phyloP scores from a whole-genome alignment of 2,329 filamentous ascomycete genomes.

The Septoria linicola region DNA sequence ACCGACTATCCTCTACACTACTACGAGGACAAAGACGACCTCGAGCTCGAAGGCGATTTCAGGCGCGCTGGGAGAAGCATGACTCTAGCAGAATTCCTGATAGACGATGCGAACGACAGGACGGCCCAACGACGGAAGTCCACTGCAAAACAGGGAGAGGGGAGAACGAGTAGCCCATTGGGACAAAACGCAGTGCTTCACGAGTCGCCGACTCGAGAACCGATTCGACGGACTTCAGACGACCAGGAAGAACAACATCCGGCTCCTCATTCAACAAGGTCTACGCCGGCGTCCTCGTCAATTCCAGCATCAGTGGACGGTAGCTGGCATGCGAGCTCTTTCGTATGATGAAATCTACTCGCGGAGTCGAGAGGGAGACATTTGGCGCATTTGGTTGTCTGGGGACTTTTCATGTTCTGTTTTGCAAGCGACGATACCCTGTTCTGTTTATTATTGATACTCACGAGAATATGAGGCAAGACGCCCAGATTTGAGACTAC shows the following conservation, averaged over 20 bases:
- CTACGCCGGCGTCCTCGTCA: not conserved
- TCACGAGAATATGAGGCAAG: too few species aligned
- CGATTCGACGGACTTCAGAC: conserved; percentile 22
- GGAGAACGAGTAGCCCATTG: not conserved
- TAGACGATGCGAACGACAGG: not conserved
- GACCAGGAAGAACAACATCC: too few species aligned
- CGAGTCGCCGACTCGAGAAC: conserved; percentile 17
- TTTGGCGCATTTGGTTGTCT: too few species aligned
- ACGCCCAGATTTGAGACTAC: too few species aligned
- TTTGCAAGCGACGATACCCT: too few species aligned
- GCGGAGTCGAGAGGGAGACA: too few species aligned
- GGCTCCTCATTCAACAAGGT: not conserved
- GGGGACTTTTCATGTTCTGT: too few species aligned
- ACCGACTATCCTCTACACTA: conserved; percentile 8
- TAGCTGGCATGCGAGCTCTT: not conserved
- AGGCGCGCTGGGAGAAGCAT: conserved; percentile 6
- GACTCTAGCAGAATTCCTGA: conserved; percentile 6
- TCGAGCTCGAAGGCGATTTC: conserved; percentile 8
- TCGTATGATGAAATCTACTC: conserved; percentile 1
- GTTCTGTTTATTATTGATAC: too few species aligned
- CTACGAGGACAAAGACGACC: conserved; percentile 2
- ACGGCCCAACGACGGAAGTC: not conserved
- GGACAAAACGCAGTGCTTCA: not conserved
- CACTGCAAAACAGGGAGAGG: too few species aligned
- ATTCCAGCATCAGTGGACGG: conserved; percentile 2